Percentiles rank a stretch among this genome's conserved stretches.
These are phyloP conservation scores for Cladosporium sp. DNA, from an alignment of 2,329 filamentous ascomycete species.

Conservation along the genomic window DNA sequence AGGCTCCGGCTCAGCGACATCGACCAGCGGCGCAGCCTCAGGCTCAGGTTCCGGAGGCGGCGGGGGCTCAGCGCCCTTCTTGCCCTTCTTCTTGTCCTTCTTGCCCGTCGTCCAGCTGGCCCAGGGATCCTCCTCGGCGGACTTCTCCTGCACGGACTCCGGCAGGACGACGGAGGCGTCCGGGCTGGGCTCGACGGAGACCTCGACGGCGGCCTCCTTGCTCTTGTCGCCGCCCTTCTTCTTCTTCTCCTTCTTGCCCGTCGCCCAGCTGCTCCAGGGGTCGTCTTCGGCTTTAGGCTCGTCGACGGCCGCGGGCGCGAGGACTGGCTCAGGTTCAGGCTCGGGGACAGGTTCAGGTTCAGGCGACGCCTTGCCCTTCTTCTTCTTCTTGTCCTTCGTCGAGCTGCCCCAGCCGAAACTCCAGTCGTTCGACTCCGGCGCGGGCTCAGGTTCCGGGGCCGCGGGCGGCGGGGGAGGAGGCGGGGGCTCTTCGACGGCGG, in stretches of 20 bases:
- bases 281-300: constrained; percentile 44
- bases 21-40: constrained; percentile 14
- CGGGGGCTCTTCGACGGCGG: constrained; percentile 12
- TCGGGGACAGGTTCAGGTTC: constrained; percentile 14
- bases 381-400: constrained; percentile 19
- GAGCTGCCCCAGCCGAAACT: constrained; percentile 12
- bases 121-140: constrained; percentile 30
- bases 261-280: constrained; percentile 49
- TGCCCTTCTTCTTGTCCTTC: constrained; percentile 52
- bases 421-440: constrained; percentile 5
- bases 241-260: constrained; percentile 49
- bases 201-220: constrained; percentile 36
- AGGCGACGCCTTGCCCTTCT: constrained; percentile 17
- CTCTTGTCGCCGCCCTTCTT: constrained; percentile 29
- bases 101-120: constrained; percentile 37
- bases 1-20: constrained; percentile 15
- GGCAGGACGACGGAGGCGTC: constrained; percentile 37
- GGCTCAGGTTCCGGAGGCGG: constrained; percentile 31
- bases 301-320: constrained; percentile 42
- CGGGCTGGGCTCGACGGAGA: constrained; percentile 25
- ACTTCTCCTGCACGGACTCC: constrained; percentile 32
- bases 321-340: constrained; percentile 21
- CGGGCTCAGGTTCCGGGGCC: constrained; percentile 1
- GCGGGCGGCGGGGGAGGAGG: constrained; percentile 6
- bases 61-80: constrained; percentile 39